Conservation (phyloP, 768 basidiomycete species). For the Xerocomus potaroensis region DNA sequence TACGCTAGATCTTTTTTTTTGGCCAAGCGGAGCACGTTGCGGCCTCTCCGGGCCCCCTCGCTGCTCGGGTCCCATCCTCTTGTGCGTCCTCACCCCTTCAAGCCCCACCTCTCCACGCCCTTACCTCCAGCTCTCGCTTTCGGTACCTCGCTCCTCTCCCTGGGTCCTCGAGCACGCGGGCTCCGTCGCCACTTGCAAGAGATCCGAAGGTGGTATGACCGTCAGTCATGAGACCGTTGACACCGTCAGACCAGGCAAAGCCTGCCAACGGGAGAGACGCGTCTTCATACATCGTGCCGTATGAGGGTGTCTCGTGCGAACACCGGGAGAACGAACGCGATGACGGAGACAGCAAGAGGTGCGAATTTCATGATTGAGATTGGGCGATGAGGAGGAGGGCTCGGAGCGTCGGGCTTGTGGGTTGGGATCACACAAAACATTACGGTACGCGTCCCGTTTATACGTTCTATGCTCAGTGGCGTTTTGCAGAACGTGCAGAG, state of each 20-base stretch:
- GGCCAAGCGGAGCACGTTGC: too few species aligned
- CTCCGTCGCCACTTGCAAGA: too few species aligned
- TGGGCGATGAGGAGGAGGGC: background rate
- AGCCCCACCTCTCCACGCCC: too few species aligned
- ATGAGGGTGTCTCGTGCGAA: conserved; percentile 24
- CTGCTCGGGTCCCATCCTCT: too few species aligned
- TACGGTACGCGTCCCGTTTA: conserved; percentile 11
- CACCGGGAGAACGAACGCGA: conserved; percentile 15
- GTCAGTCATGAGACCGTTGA: conserved; percentile 27
- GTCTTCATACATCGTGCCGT: conserved; percentile 31
- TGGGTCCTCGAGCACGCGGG: too few species aligned
- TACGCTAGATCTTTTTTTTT: too few species aligned
- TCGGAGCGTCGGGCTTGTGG: background rate
- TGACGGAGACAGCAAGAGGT: conserved; percentile 3
- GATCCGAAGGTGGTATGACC: conserved; percentile 32
- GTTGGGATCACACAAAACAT: background rate
- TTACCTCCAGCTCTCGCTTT: too few species aligned
- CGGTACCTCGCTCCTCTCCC: too few species aligned
- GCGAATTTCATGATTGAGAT: conserved; percentile 24
- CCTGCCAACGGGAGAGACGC: conserved; percentile 9
- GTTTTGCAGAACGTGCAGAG: background rate
- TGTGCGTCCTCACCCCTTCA: too few species aligned
- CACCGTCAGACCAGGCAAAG: conserved; percentile 33
- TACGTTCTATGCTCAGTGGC: background rate
- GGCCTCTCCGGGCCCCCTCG: too few species aligned